phyloP scores from a whole-genome alignment of 805 yeast species.

The Candida schatavii region DNA sequence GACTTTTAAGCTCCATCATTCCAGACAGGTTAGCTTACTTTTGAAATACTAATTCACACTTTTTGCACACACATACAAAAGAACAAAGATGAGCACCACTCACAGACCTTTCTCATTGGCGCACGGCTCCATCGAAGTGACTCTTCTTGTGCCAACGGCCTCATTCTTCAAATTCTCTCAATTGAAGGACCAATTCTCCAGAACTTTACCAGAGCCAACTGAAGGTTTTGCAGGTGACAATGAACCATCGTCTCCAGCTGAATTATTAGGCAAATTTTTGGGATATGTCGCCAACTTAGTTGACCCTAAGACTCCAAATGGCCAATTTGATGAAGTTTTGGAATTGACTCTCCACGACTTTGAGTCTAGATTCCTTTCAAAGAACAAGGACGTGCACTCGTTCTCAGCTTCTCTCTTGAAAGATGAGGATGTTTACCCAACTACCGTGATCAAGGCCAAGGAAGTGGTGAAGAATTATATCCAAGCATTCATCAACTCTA shows the following conservation, averaged over 20 bases:
- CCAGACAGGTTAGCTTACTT: no score
- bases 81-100: constrained; percentile 19
- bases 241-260: constrained; percentile 85
- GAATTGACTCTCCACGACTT: constrained; percentile 75
- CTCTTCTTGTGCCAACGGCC: constrained; percentile 80
- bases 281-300: constrained; percentile 62
- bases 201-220: constrained; percentile 73
- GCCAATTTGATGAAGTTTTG: constrained; percentile 68
- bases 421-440: constrained; percentile 55
- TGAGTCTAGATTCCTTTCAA: constrained; percentile 65
- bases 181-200: constrained; percentile 79
- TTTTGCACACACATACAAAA: neutral
- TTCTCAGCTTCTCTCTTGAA: constrained; percentile 69
- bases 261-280: constrained; percentile 77
- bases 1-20: no score
- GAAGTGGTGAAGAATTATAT: constrained; percentile 77
- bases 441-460: constrained; percentile 70
- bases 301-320: constrained; percentile 43
- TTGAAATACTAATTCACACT: no score
- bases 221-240: constrained; percentile 83
- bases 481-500: constrained; percentile 29
- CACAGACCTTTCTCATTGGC: constrained; percentile 76
- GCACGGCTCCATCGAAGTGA: constrained; percentile 87
- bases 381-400: constrained; percentile 72
- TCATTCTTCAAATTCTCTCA: constrained; percentile 80